Evolutionary conservation across 768 basidiomycete species (phyloP), one percentile per base, ranked within the genome.

Genomic region (Leucocoprinus sp.): DNA sequence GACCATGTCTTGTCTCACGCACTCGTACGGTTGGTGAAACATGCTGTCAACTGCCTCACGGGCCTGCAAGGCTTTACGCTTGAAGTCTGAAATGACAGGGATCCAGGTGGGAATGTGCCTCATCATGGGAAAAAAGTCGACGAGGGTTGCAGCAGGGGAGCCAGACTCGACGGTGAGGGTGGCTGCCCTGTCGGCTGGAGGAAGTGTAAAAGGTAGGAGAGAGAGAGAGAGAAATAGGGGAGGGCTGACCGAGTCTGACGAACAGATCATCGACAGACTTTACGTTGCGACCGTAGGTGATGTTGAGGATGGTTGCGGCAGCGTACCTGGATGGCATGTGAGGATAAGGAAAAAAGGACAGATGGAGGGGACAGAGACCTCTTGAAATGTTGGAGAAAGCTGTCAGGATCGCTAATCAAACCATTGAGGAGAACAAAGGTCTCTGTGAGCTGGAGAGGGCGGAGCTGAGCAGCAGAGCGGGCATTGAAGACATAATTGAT

Each of bases 91-190:
- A 11, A 27, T 60, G 41, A 71, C 71, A 7, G 74, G 74, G 6
- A 66, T 66, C 74, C 74, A 75, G 9, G 67, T 67, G 7, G 74
- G 74, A 28, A 75, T 66, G 52, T 74, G 64, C 71, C 59, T 71
- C 56, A 74, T 54, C 28, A 63, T 45, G 29, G 74, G 72, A 54
- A 75, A 69, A 52, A 69, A 74, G 55, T 75, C 74, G 7, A 75
- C 72, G 45, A 74, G 54, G 18, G 65, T 69, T 18, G 70, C 70
- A 27, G 69, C 68, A 21, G 72, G 66, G 3, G 69, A 67, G 4
- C 72, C 71, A 11, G 69, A 63, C 53, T 69, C 64, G 17, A 71
- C 62, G 8, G 72, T 74, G 35, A 72, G 60, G 21, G 64, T 70
- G 15, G 62, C 67, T 33, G 72, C 72, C 28, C 66, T 63, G 48